phyloP scores from a whole-genome alignment of 78 protist genomes.

The Dictyostelium firmibasis region DNA sequence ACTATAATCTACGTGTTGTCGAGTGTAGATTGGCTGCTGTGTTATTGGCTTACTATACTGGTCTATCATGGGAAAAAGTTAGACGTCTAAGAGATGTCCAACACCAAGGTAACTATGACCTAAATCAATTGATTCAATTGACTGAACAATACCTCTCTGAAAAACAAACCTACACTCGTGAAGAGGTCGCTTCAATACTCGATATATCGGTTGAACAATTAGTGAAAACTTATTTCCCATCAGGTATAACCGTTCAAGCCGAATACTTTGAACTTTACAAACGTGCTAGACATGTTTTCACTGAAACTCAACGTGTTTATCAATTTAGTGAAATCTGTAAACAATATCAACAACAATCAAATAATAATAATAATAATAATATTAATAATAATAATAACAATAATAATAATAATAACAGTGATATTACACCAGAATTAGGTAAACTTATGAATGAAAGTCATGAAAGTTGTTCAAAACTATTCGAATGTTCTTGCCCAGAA shows the following conservation, averaged over 20 bases:
- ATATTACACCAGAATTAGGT: slow-evolving; percentile 33
- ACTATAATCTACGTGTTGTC: slow-evolving; percentile 68
- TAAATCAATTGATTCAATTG: slow-evolving; percentile 3
- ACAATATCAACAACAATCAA: background rate
- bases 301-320: slow-evolving; percentile 64
- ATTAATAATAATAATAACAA: background rate
- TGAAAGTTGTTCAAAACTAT: slow-evolving; percentile 16
- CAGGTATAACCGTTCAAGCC: slow-evolving; percentile 24
- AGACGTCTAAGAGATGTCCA: slow-evolving; percentile 70
- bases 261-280: slow-evolving; percentile 33
- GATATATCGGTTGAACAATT: slow-evolving; percentile 28
- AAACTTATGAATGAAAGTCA: slow-evolving; percentile 63
- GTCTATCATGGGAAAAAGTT: slow-evolving; percentile 28
- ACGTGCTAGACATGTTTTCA: slow-evolving; percentile 71
- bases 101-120: background rate
- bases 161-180: slow-evolving; percentile 21
- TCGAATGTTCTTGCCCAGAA: slow-evolving; percentile 79
- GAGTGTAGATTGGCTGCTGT: slow-evolving; percentile 83
- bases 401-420: background rate
- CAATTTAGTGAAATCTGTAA: slow-evolving; percentile 34
- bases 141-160: background rate
- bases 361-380: background rate
- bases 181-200: slow-evolving; percentile 24
- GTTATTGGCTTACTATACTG: slow-evolving; percentile 6
- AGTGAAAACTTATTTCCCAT: slow-evolving; percentile 38